Conservation (phyloP, 2,329 filamentous ascomycete species). For the Aspergillus versicolor region DNA sequence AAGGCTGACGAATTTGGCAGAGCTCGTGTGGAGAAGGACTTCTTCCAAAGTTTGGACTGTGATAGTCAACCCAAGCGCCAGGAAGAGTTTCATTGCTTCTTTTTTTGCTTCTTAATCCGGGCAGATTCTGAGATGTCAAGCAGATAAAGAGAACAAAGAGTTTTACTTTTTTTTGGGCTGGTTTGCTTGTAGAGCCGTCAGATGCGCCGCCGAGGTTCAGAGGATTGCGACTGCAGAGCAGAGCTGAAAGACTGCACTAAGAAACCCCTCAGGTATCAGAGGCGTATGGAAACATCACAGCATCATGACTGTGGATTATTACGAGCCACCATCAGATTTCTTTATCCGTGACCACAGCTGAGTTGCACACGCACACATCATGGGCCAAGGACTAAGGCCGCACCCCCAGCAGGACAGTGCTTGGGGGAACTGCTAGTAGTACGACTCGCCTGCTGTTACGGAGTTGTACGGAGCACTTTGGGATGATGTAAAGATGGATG, state of each 20-base stretch:
- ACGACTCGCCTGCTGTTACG: constrained; percentile 7
- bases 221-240: background rate
- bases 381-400: background rate
- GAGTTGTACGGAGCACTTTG: constrained; percentile 11
- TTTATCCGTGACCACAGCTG: background rate
- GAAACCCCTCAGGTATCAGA: background rate
- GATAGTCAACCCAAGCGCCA: background rate
- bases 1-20: constrained; percentile 5
- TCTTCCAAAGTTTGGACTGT: background rate
- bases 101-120: background rate
- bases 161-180: background rate
- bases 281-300: background rate
- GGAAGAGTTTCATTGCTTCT: background rate
- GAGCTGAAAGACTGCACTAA: constrained; percentile 7
- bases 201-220: background rate
- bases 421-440: background rate
- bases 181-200: background rate
- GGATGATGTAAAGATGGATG: constrained; percentile 14
- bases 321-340: constrained; percentile 4
- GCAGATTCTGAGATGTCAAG: background rate
- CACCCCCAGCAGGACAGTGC: constrained; percentile 5
- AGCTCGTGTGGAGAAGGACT: constrained; percentile 7
- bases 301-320: constrained; percentile 7
- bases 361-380: constrained; percentile 7
- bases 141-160: background rate